phyloP scores from a whole-genome alignment of 2,329 filamentous ascomycete species.

The Xylaria sp. region DNA sequence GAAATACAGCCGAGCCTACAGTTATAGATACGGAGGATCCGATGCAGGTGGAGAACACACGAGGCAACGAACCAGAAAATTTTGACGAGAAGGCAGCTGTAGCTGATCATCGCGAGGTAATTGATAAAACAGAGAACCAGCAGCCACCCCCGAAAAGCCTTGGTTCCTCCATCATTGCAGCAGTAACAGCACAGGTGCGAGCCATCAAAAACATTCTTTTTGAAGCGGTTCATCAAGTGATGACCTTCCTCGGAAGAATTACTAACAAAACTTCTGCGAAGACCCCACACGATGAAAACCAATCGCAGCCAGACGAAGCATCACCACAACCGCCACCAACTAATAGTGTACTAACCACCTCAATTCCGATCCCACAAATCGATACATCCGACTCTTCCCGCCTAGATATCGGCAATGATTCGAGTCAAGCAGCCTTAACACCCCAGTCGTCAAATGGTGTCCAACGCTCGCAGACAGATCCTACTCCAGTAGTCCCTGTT shows the following conservation, averaged over 20 bases:
- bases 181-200: slow-evolving; percentile 46
- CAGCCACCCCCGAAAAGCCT: slow-evolving; percentile 22
- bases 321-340: slow-evolving; percentile 16
- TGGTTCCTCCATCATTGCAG: slow-evolving; percentile 33
- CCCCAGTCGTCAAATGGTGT: neutral
- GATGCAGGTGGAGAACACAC: slow-evolving; percentile 27
- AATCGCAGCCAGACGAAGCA: slow-evolving; percentile 12
- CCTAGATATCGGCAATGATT: neutral
- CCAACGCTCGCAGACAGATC: slow-evolving; percentile 12
- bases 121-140: slow-evolving; percentile 4
- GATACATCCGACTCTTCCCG: slow-evolving; percentile 6
- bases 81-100: slow-evolving; percentile 13
- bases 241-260: slow-evolving; percentile 38
- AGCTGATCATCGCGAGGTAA: slow-evolving; percentile 9
- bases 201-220: slow-evolving; percentile 35
- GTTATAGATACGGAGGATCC: slow-evolving; percentile 19
- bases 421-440: neutral
- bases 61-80: slow-evolving; percentile 10
- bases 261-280: slow-evolving; percentile 42
- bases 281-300: slow-evolving; percentile 29
- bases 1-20: slow-evolving; percentile 16
- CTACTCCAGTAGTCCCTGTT: slow-evolving; percentile 6
- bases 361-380: slow-evolving; percentile 4
- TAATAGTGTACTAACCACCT: slow-evolving; percentile 6
- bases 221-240: slow-evolving; percentile 37